phyloP scores from a whole-genome alignment of 305 asterid genomes.

The Coffea humblotiana region DNA sequence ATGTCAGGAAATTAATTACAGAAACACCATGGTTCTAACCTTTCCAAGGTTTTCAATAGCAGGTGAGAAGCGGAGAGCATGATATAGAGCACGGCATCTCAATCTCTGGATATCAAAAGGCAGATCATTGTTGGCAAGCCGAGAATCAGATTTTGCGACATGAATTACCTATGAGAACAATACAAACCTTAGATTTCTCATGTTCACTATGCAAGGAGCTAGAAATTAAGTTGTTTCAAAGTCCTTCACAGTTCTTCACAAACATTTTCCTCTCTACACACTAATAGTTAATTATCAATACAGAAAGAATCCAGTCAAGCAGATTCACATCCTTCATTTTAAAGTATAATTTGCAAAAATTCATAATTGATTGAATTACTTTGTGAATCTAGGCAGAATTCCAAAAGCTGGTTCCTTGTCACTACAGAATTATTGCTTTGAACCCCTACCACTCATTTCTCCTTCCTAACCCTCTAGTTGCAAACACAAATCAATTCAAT shows the following conservation, averaged over 20 bases:
- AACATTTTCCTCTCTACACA: not conserved
- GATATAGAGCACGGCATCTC: constrained; percentile 91
- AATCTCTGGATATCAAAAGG: constrained; percentile 93
- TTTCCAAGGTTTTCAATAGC: constrained; percentile 76
- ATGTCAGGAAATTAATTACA: not conserved
- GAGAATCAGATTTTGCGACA: constrained; percentile 89
- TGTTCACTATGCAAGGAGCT: constrained; percentile 7
- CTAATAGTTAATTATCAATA: not conserved
- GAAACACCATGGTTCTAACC: constrained; percentile 46
- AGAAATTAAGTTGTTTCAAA: not conserved
- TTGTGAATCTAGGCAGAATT: not conserved
- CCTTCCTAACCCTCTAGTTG: not conserved
- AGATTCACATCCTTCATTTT: not conserved
- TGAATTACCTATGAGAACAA: constrained; percentile 69
- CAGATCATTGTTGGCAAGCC: constrained; percentile 94
- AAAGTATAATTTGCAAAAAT: not conserved
- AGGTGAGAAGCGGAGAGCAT: constrained; percentile 81
- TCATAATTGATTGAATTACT: not conserved
- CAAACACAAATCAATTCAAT: not conserved
- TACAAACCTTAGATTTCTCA: constrained; percentile 9
- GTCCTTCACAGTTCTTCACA: not conserved
- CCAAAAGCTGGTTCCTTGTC: not conserved
- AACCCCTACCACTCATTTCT: not conserved
- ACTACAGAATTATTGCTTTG: not conserved
- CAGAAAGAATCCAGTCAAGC: not conserved